Evolutionary conservation across 108 stramenopile species (phyloP), one percentile per base, ranked within the genome.

Genomic region (Ochromonas danica): DNA sequence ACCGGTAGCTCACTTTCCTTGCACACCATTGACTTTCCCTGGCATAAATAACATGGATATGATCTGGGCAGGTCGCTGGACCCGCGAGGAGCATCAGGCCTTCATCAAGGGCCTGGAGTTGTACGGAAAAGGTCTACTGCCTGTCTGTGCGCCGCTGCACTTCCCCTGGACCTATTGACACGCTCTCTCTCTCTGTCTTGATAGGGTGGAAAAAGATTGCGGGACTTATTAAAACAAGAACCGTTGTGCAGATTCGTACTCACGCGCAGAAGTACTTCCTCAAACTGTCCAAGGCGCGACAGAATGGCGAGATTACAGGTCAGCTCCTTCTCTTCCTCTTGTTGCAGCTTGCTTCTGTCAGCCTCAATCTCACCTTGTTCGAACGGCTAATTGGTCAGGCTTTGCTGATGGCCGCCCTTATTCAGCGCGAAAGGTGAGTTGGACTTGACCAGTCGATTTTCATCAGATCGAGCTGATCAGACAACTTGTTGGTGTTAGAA

Each of bases 21-120:
- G n/a, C n/a, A n/a, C n/a, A n/a, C n/a, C n/a, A n/a, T n/a, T n/a
- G n/a, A n/a, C n/a, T n/a, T n/a, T n/a, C n/a, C n/a, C n/a, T n/a
- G n/a, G n/a, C n/a, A n/a, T n/a, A n/a, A n/a, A n/a, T n/a, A n/a
- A n/a, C n/a, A n/a, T n/a, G n/a, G n/a, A n/a, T n/a, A n/a, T n/a
- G n/a, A n/a, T n/a, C n/a, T n/a, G n/a, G n/a, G n/a, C 91, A 3
- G 94, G 94, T 3, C 90, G 93, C 14, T 97, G 96, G 96, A 93
- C 93, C 40, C 83, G 81, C 33, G 91, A 94, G 65, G 96, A 97
- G 80, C 94, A 97, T 78, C 38, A 81, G 0, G 85, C 93, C 1
- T 97, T 97, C 81, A 82, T 97, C 25, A 83, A 91, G 61, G 94
- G 94, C 36, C 85, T 97, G 25, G 80, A 87, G 42, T 79, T 87